Conservation (phyloP, 768 basidiomycete genomes). For the Suillus variegatus region DNA sequence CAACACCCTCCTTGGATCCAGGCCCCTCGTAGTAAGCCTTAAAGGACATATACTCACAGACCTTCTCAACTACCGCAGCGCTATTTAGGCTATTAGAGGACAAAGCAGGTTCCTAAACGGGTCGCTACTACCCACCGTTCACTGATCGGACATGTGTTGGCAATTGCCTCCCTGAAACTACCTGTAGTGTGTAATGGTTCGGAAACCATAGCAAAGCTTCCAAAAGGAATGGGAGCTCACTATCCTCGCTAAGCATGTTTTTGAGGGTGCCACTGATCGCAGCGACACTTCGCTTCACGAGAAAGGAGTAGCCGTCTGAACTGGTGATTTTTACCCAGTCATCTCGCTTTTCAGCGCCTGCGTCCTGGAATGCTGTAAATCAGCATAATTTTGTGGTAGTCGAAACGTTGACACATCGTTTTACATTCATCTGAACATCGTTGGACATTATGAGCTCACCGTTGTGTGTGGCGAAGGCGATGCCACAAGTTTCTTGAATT, state of each 20-base stretch:
- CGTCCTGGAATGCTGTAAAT: background rate
- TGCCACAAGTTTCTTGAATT: background rate
- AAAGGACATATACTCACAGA: constrained; percentile 88
- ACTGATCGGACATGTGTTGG: constrained; percentile 66
- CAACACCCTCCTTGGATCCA: constrained; percentile 74
- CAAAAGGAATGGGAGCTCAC: constrained; percentile 39
- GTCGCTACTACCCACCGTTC: constrained; percentile 56
- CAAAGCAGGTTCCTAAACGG: background rate
- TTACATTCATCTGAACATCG: constrained; percentile 20
- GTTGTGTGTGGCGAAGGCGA: constrained; percentile 3
- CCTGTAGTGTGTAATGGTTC: constrained; percentile 39
- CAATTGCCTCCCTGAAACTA: constrained; percentile 72
- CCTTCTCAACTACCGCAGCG: constrained; percentile 78
- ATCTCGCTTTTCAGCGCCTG: constrained; percentile 24
- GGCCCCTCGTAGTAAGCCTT: constrained; percentile 76
- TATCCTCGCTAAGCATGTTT: constrained; percentile 74
- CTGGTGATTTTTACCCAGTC: constrained; percentile 81
- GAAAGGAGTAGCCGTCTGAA: constrained; percentile 79
- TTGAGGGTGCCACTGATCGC: constrained; percentile 79
- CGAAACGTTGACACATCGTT: constrained; percentile 1
- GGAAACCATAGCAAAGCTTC: constrained; percentile 13
- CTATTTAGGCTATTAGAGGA: constrained; percentile 29
- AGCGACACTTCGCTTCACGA: constrained; percentile 75
- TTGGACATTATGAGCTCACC: constrained; percentile 20
- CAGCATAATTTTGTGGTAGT: background rate